Percentiles rank a stretch among this genome's conserved stretches.
Conservation (phyloP, 1,284 basidiomycete genomes). For the Dichomitus squalens region DNA sequence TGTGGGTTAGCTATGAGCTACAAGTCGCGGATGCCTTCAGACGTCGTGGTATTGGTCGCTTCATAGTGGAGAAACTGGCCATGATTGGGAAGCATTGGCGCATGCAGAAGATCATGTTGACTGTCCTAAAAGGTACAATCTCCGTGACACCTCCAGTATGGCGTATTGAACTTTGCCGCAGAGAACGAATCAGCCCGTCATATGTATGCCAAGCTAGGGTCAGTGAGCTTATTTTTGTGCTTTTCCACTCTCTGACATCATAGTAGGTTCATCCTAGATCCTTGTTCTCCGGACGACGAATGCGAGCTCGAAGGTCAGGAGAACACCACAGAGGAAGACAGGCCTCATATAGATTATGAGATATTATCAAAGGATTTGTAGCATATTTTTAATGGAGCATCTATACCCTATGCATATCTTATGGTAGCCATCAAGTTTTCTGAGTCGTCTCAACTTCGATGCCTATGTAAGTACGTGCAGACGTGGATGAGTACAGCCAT, state of each 20-base stretch:
- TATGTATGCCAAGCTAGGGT: constrained; percentile 66
- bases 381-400: background rate
- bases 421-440: no score
- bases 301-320: no score
- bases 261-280: constrained; percentile 56
- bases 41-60: constrained; percentile 59
- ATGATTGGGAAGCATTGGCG: constrained; percentile 50
- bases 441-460: no score
- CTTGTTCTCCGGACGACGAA: constrained; percentile 52
- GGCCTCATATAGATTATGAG: constrained; percentile 42
- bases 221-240: constrained; percentile 7
- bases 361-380: constrained; percentile 49
- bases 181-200: constrained; percentile 54
- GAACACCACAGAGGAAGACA: no score
- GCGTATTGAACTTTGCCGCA: constrained; percentile 28
- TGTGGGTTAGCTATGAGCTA: constrained; percentile 63
- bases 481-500: no score
- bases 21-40: constrained; percentile 52
- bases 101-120: constrained; percentile 75
- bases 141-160: background rate
- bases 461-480: no score
- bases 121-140: constrained; percentile 62
- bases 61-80: constrained; percentile 50
- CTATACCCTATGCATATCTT: no score
- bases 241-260: background rate